Conservation (phyloP, 306 rosid genomes). For the Vigna mungo region DNA sequence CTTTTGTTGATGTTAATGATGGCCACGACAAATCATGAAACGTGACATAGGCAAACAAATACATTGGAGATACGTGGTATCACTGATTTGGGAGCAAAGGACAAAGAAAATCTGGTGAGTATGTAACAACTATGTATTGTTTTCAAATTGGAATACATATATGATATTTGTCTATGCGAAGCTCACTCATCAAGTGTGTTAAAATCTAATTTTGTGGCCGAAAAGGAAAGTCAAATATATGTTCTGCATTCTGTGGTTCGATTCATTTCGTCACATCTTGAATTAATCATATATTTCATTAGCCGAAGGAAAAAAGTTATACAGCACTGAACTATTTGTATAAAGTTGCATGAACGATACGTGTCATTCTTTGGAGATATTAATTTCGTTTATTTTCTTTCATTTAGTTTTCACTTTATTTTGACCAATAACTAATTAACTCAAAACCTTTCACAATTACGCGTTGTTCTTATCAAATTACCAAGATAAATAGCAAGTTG, state of each 20-base stretch:
- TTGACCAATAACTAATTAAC: not conserved
- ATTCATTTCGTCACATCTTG: not conserved
- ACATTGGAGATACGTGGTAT: constrained; percentile 26
- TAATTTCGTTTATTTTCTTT: not conserved
- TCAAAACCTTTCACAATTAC: not conserved
- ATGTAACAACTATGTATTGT: constrained; percentile 42
- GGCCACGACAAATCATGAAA: constrained; percentile 28
- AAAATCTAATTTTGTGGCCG: not conserved
- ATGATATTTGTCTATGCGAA: constrained; percentile 8
- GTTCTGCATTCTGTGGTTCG: not conserved
- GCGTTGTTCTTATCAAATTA: not conserved
- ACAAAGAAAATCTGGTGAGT: constrained; percentile 42
- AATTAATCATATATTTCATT: not conserved
- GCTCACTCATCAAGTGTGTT: not conserved
- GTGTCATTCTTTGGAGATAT: not conserved
- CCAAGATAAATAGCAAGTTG: not conserved
- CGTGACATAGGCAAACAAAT: constrained; percentile 41
- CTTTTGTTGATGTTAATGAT: constrained; percentile 35
- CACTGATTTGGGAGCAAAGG: constrained; percentile 33
- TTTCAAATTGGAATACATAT: constrained; percentile 35
- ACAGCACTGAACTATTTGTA: not conserved
- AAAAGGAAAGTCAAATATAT: not conserved
- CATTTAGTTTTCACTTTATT: not conserved
- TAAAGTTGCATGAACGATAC: not conserved
- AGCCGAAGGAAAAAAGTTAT: not conserved